Conservation (phyloP, 225 moss, liverwort and hornwort genomes). For the Physcomitrium patens region DNA sequence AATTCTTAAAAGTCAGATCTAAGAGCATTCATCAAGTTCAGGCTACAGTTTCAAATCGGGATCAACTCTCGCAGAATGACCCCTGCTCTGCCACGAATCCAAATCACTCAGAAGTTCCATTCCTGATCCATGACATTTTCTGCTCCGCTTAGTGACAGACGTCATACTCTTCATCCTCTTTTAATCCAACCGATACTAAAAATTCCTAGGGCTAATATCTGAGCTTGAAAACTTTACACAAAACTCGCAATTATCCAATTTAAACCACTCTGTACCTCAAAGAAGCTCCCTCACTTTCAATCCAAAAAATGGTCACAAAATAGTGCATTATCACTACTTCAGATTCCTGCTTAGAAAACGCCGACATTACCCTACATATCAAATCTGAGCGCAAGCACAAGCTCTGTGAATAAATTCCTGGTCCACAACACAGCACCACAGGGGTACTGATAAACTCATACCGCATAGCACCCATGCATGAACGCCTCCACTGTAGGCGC, state of each 20-base stretch:
- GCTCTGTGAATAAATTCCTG: neutral
- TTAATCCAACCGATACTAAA: neutral
- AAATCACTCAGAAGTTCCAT: neutral
- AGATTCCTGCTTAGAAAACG: neutral
- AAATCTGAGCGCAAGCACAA: neutral
- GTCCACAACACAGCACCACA: neutral
- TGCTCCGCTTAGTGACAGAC: neutral
- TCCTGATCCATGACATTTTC: neutral
- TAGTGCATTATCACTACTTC: neutral
- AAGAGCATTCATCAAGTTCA: neutral
- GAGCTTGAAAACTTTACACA: neutral
- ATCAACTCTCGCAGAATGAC: neutral
- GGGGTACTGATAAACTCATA: neutral
- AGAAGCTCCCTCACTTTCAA: neutral
- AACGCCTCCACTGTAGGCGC: slow-evolving; percentile 40
- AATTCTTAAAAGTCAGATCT: neutral
- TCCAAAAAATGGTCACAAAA: neutral
- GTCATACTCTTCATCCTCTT: slow-evolving; percentile 18
- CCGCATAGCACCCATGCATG: slow-evolving; percentile 33
- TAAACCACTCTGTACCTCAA: neutral
- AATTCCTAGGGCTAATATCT: neutral
- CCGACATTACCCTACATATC: slow-evolving; percentile 3
- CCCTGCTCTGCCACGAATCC: neutral
- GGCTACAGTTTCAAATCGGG: neutral
- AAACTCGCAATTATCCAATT: no score